phyloP scores from a whole-genome alignment of 192 early-diverging fungal genomes.

The Coemansia sp. region DNA sequence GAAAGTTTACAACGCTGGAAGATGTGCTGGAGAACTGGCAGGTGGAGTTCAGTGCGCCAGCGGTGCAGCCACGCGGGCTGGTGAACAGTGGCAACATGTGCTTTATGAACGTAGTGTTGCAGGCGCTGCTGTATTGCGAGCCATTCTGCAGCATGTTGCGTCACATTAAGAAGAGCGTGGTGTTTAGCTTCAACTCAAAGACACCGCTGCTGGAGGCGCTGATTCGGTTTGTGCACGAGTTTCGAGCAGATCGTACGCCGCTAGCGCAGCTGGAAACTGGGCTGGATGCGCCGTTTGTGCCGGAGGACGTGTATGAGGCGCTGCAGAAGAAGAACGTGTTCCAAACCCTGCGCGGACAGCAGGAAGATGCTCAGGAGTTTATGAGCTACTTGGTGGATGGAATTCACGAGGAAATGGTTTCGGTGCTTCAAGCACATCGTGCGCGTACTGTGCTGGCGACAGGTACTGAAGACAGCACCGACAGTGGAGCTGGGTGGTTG shows the following conservation, averaged over 20 bases:
- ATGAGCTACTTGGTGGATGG: slow-evolving; percentile 90
- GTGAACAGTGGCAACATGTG: slow-evolving; percentile 98
- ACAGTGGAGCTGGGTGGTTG: slow-evolving; percentile 66
- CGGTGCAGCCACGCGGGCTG: slow-evolving; percentile 83
- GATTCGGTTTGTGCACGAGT: slow-evolving; percentile 52
- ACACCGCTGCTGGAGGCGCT: slow-evolving; percentile 86
- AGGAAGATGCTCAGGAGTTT: slow-evolving; percentile 98
- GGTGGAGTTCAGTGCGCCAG: slow-evolving; percentile 26
- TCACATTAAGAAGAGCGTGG: slow-evolving; percentile 62
- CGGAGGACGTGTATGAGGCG: slow-evolving; percentile 91
- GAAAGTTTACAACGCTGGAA: slow-evolving; percentile 31
- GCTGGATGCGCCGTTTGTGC: slow-evolving; percentile 76
- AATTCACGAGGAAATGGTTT: slow-evolving; percentile 85
- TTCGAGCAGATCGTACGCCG: slow-evolving; percentile 37
- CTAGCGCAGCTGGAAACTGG: slow-evolving; percentile 38
- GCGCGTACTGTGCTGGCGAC: neutral
- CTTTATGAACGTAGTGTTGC: slow-evolving; percentile 96
- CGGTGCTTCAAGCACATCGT: slow-evolving; percentile 17
- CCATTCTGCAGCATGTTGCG: slow-evolving; percentile 89
- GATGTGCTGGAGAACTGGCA: slow-evolving; percentile 34
- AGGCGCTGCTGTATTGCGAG: slow-evolving; percentile 87
- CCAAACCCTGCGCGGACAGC: slow-evolving; percentile 81
- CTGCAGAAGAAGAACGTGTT: slow-evolving; percentile 75
- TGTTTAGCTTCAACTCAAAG: slow-evolving; percentile 69
- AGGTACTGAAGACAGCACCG: neutral